Conservation (phyloP, 2,329 filamentous ascomycete species). For the Aspergillus viridinutans region DNA sequence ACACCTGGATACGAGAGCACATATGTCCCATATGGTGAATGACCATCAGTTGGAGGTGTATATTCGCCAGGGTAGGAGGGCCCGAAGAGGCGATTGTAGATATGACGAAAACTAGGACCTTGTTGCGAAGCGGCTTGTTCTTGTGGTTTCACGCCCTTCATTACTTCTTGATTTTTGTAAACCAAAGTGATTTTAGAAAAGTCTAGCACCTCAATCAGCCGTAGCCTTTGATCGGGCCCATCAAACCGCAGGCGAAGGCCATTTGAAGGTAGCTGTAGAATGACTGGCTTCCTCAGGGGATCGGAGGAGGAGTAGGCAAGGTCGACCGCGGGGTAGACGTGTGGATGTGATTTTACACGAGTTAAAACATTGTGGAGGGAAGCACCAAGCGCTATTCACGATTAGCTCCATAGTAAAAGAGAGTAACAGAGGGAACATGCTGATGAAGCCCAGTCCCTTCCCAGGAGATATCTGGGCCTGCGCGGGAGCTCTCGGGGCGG, state of each 20-base stretch:
- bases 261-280: slow-evolving; percentile 74
- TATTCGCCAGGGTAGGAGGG: slow-evolving; percentile 95
- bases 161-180: slow-evolving; percentile 76
- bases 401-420: slow-evolving; percentile 21
- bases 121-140: slow-evolving; percentile 33
- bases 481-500: slow-evolving; percentile 26
- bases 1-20: slow-evolving; percentile 92
- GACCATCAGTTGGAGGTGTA: slow-evolving; percentile 55
- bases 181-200: slow-evolving; percentile 80
- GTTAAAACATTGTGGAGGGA: slow-evolving; percentile 87
- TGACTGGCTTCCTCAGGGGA: slow-evolving; percentile 70
- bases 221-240: slow-evolving; percentile 83
- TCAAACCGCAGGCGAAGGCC: slow-evolving; percentile 90
- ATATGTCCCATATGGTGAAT: slow-evolving; percentile 66
- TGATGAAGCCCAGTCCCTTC: slow-evolving; percentile 61
- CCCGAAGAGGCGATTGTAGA: slow-evolving; percentile 90
- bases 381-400: slow-evolving; percentile 68
- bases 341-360: slow-evolving; percentile 80
- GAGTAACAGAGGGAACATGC: slow-evolving; percentile 29
- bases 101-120: slow-evolving; percentile 78
- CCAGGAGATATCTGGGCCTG: slow-evolving; percentile 63
- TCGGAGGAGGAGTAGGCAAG: slow-evolving; percentile 71
- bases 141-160: slow-evolving; percentile 50
- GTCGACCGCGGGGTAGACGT: slow-evolving; percentile 76
- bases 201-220: slow-evolving; percentile 85